Percentiles rank a stretch among this genome's conserved stretches.
phyloP scores from a whole-genome alignment of 225 moss, liverwort and hornwort species.

The Physcomitrellopsis africana region DNA sequence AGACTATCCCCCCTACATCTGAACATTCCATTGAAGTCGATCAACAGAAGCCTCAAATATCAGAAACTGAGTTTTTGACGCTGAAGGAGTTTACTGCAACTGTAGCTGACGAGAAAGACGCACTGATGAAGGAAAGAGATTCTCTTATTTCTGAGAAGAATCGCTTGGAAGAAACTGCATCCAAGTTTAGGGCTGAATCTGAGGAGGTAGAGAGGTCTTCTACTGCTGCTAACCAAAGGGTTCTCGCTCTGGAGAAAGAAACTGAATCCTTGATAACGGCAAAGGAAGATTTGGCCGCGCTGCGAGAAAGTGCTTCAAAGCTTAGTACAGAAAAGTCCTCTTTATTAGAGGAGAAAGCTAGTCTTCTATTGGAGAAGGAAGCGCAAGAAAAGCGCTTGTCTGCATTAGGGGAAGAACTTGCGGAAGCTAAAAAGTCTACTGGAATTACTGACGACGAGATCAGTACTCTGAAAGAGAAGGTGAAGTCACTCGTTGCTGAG shows the following conservation, averaged over 20 bases:
- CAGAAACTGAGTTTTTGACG: constrained; percentile 2
- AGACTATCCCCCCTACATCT: constrained; percentile 20
- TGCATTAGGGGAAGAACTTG: constrained; percentile 27
- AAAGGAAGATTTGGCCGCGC: constrained; percentile 30
- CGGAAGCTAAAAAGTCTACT: constrained; percentile 29
- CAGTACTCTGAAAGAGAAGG: constrained; percentile 30
- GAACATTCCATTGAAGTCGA: constrained; percentile 17
- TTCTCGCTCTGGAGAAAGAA: constrained; percentile 37
- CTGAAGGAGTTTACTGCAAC: constrained; percentile 23
- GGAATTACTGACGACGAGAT: constrained; percentile 33
- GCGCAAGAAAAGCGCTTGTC: constrained; percentile 31
- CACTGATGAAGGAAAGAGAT: constrained; percentile 32
- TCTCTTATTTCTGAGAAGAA: constrained; percentile 32
- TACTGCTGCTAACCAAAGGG: constrained; percentile 33
- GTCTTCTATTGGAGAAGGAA: constrained; percentile 35
- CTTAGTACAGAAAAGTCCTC: constrained; percentile 41
- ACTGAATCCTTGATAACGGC: constrained; percentile 27
- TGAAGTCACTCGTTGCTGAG: constrained; percentile 26
- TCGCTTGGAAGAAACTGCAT: constrained; percentile 33
- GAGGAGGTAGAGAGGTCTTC: constrained; percentile 42
- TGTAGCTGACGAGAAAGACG: constrained; percentile 32
- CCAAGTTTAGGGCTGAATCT: constrained; percentile 37
- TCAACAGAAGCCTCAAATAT: constrained; percentile 10
- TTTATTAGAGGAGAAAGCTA: constrained; percentile 36
- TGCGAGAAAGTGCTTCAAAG: constrained; percentile 21